Percentiles rank a stretch among this genome's conserved stretches.
Evolutionary conservation across 148 eudicot species (phyloP).

Genomic region (Rheum nobile): DNA sequence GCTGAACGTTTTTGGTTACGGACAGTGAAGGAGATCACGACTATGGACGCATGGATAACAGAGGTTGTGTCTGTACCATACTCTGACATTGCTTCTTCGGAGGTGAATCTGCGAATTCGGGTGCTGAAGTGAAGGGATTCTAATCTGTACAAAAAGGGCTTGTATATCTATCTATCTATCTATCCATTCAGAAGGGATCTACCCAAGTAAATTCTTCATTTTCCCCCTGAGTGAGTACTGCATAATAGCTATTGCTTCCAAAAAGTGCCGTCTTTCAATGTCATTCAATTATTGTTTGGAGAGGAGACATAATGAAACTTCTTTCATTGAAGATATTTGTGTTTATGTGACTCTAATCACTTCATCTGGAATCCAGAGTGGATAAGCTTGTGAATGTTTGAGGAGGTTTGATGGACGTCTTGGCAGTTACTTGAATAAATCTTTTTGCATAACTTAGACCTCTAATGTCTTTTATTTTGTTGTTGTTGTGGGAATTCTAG

Average conservation of each 20-base stretch:
- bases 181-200: not conserved
- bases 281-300: constrained; percentile 2
- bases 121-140: not conserved
- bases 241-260: not conserved
- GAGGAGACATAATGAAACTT: not conserved
- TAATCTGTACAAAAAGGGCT: not conserved
- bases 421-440: not conserved
- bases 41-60: not conserved
- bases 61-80: constrained; percentile 8
- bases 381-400: not conserved
- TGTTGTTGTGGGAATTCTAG: too few species aligned
- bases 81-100: constrained; percentile 7
- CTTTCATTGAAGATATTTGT: not conserved
- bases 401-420: not conserved
- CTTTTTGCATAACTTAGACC: not conserved
- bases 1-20: not conserved
- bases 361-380: not conserved
- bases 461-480: not conserved
- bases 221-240: not conserved
- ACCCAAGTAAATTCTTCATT: not conserved
- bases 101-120: not conserved
- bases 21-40: constrained; percentile 2
- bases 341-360: not conserved
- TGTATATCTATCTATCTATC: not conserved
- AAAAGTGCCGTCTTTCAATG: not conserved